Conservation (phyloP, 805 yeast genomes). For the Candida xiaguanensis region DNA sequence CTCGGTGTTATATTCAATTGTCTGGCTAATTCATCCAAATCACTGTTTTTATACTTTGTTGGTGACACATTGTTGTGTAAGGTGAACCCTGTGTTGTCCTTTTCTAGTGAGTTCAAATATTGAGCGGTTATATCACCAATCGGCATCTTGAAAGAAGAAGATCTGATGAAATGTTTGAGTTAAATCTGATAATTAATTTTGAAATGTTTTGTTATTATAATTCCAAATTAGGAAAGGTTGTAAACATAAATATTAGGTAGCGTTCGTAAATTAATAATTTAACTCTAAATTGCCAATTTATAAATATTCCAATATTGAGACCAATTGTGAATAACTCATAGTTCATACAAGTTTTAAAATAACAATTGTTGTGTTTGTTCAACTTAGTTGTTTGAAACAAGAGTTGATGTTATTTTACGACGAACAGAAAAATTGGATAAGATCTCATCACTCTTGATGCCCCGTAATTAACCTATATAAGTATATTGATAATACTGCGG, state of each 20-base stretch:
- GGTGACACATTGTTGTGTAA: conserved; percentile 24
- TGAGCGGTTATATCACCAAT: conserved; percentile 27
- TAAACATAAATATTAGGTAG: conserved; percentile 7
- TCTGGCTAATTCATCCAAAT: conserved; percentile 37
- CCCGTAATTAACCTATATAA: no score
- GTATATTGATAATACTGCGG: no score
- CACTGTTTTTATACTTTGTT: conserved; percentile 16
- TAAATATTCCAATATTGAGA: no score
- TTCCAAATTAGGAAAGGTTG: conserved; percentile 8
- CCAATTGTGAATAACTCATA: no score
- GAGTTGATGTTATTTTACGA: no score
- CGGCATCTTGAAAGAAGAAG: conserved; percentile 3
- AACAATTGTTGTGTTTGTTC: no score
- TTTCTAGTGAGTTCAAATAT: conserved; percentile 33
- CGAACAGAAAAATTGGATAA: no score
- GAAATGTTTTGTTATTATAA: conserved; percentile 1
- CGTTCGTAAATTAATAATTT: no score
- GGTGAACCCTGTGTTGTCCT: conserved; percentile 17
- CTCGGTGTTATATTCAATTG: conserved; percentile 29
- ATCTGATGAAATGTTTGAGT: neutral
- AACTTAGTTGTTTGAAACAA: no score
- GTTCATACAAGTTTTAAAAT: no score
- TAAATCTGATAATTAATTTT: neutral
- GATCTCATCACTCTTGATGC: no score
- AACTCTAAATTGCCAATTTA: no score